Percentiles rank a stretch among this genome's conserved stretches.
Evolutionary conservation across 768 basidiomycete species (phyloP).

Genomic region (Hemileccinum impolitum): DNA sequence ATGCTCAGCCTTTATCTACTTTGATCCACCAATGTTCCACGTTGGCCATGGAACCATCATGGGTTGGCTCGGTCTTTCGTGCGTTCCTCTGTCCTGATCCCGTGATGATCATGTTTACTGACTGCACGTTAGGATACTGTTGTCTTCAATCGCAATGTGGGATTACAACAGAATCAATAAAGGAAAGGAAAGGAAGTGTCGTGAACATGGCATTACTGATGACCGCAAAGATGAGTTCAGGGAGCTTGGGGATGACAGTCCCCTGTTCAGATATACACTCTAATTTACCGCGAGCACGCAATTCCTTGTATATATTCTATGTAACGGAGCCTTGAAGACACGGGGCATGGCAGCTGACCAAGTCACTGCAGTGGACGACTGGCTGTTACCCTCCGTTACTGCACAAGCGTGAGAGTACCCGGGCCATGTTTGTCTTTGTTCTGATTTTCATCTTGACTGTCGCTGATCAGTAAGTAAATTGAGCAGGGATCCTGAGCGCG

Average conservation of each 20-base stretch:
- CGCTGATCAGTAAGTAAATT: too few relatives aligned
- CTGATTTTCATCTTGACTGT: too few relatives aligned
- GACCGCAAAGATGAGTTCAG: slow-evolving; percentile 36
- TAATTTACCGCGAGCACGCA: neutral
- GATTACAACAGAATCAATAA: slow-evolving; percentile 44
- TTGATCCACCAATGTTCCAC: slow-evolving; percentile 30
- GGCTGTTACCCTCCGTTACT: too few relatives aligned
- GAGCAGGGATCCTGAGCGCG: too few relatives aligned
- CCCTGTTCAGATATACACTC: slow-evolving; percentile 42
- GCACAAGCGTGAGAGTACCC: too few relatives aligned
- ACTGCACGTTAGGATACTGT: slow-evolving; percentile 31
- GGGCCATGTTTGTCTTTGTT: too few relatives aligned
- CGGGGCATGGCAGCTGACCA: too few relatives aligned
- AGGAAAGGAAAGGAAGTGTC: slow-evolving; percentile 40
- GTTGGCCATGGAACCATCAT: slow-evolving; percentile 29
- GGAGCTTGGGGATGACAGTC: slow-evolving; percentile 47
- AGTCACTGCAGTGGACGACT: too few relatives aligned
- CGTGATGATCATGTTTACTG: slow-evolving; percentile 24
- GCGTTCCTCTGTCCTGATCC: neutral
- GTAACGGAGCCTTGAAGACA: too few relatives aligned
- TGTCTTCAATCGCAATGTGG: slow-evolving; percentile 40
- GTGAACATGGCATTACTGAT: slow-evolving; percentile 38
- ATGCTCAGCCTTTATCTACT: slow-evolving; percentile 35
- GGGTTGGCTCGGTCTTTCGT: slow-evolving; percentile 24
- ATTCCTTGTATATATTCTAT: too few relatives aligned